phyloP scores from a whole-genome alignment of 1,139 yeast species.

The Saccharomyces hybrid region DNA sequence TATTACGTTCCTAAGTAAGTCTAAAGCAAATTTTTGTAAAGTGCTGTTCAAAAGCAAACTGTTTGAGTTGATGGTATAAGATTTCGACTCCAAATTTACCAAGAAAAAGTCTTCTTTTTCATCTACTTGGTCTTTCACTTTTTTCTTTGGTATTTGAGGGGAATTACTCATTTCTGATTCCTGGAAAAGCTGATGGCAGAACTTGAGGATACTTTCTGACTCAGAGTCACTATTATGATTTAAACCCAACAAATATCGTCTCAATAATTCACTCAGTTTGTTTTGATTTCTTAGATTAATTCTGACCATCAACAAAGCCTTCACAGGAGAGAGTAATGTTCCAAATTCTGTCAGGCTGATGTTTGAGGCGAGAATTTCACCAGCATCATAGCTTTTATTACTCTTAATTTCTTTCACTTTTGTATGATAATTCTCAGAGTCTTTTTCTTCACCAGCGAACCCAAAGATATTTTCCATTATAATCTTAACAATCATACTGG shows the following conservation, averaged over 20 bases:
- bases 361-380: constrained; percentile 63
- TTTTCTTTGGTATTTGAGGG: constrained; percentile 19
- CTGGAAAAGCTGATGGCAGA: constrained; percentile 72
- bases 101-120: constrained; percentile 54
- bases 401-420: constrained; percentile 87
- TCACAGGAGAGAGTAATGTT: constrained; percentile 62
- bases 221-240: constrained; percentile 54
- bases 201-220: constrained; percentile 51
- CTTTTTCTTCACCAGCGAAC: constrained; percentile 88
- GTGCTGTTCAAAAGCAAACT: constrained; percentile 46
- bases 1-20: constrained; percentile 65
- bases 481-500: constrained; percentile 53
- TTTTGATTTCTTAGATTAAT: constrained; percentile 61
- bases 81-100: constrained; percentile 57
- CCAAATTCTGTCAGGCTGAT: constrained; percentile 54
- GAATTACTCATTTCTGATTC: constrained; percentile 32
- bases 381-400: constrained; percentile 83
- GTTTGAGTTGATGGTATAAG: constrained; percentile 46
- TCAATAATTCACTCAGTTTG: constrained; percentile 69
- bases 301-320: constrained; percentile 53
- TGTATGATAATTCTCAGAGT: constrained; percentile 82
- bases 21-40: constrained; percentile 71
- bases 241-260: constrained; percentile 71
- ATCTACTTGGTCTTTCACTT: constrained; percentile 23
- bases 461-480: constrained; percentile 94